Percentiles rank a stretch among this genome's conserved stretches.
Conservation (phyloP, 1,284 basidiomycete species). For the Pseudozyma thailandica region DNA sequence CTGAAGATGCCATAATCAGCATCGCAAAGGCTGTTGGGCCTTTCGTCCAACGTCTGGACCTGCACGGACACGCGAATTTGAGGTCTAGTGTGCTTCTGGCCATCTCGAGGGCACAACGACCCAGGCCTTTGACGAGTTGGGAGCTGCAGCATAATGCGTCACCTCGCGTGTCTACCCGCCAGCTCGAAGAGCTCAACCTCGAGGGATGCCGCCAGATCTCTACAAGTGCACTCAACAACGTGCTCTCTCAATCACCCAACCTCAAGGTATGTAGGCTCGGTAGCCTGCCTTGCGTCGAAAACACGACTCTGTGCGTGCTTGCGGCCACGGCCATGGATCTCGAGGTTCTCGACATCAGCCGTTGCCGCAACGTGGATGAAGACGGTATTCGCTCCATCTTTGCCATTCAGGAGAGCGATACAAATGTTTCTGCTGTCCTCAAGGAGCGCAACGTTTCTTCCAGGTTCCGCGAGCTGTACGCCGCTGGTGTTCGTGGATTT, state of each 20-base stretch:
- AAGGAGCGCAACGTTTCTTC: conserved; percentile 38
- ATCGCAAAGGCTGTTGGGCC: conserved; percentile 70
- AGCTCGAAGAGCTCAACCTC: conserved; percentile 74
- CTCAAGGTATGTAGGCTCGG: conserved; percentile 76
- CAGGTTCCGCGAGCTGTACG: conserved; percentile 70
- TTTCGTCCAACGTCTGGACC: conserved; percentile 76
- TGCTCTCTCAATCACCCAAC: conserved; percentile 77
- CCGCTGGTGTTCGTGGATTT: conserved; percentile 76
- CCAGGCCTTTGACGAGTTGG: conserved; percentile 5
- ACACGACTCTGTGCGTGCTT: conserved; percentile 78
- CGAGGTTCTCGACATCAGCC: conserved; percentile 76
- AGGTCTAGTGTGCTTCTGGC: conserved; percentile 31
- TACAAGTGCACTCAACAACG: conserved; percentile 75
- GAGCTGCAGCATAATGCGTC: conserved; percentile 4
- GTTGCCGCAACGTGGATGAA: conserved; percentile 78
- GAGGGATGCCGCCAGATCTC: conserved; percentile 78
- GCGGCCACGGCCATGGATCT: conserved; percentile 74
- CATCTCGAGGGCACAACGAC: conserved; percentile 30
- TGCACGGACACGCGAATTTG: conserved; percentile 76
- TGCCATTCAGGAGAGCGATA: conserved; percentile 25
- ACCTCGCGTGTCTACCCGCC: conserved; percentile 18
- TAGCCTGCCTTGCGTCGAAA: conserved; percentile 77
- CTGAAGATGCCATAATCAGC: conserved; percentile 33
- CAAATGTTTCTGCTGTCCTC: conserved; percentile 7
- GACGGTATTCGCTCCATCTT: conserved; percentile 71